Conservation (phyloP, 177 flowering plant species). For the Telopea speciosissima region DNA sequence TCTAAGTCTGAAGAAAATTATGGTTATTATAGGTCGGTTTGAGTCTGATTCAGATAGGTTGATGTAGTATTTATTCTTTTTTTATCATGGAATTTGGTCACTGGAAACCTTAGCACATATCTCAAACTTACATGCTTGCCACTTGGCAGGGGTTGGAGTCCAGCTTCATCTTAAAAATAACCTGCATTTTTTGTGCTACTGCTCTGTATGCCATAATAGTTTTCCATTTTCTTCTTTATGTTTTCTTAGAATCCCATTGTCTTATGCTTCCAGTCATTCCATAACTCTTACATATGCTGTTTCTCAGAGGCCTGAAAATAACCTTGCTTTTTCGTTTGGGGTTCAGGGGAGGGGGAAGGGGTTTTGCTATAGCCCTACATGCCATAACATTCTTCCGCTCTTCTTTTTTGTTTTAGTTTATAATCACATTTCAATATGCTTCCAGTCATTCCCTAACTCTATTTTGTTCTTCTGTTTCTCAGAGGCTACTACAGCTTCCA, state of each 20-base stretch:
- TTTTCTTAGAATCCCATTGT: no score
- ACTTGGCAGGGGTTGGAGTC: not conserved
- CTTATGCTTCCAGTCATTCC: no score
- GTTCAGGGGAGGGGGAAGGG: no score
- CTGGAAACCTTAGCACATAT: not conserved
- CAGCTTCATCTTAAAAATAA: not conserved
- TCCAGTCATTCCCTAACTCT: slow-evolving; percentile 1
- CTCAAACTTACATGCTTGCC: not conserved
- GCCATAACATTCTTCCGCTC: not conserved
- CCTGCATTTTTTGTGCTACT: no score
- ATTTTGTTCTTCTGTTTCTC: slow-evolving; percentile 20
- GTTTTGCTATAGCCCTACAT: no score
- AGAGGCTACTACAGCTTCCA: slow-evolving; percentile 89
- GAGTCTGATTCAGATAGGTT: not conserved
- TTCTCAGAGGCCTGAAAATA: not conserved
- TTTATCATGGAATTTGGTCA: not conserved
- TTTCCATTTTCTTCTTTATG: no score
- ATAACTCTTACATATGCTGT: no score
- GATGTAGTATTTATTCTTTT: not conserved
- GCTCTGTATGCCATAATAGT: no score
- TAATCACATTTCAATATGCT: not conserved
- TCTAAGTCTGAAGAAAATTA: not conserved
- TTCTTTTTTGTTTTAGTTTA: not conserved
- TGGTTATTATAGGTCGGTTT: not conserved
- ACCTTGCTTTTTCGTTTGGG: not conserved